A percentile compares a stretch with the other conserved stretches of the same genome.
Evolutionary conservation across 2,329 filamentous ascomycete species (phyloP).

Genomic region (Diaporthe eres): DNA sequence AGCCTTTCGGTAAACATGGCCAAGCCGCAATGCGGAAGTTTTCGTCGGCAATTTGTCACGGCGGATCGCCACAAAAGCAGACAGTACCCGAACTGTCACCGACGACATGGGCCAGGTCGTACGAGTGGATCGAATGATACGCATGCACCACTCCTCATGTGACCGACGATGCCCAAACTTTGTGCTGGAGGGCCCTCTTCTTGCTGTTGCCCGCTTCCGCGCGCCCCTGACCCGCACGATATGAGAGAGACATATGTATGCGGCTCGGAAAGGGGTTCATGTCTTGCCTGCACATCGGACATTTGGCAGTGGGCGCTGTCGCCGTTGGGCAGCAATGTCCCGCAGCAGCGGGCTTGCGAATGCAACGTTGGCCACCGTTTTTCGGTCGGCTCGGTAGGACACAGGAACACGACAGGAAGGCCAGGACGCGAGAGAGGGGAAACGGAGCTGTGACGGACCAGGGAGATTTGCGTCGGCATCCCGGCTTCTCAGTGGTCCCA

Average conservation of each 20-base stretch:
- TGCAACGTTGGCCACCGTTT: constrained; percentile 29
- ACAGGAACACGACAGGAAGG: not conserved
- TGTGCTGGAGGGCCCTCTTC: not conserved
- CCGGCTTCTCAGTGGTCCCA: not conserved
- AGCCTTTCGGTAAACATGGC: constrained; percentile 7
- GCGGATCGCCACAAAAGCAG: not conserved
- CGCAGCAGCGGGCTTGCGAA: constrained; percentile 10
- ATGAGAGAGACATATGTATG: not conserved
- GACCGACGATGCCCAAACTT: constrained; percentile 22
- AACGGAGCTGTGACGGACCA: constrained; percentile 16
- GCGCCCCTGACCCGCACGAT: constrained; percentile 7
- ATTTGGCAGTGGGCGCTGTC: constrained; percentile 4
- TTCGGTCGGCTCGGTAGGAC: constrained; percentile 11
- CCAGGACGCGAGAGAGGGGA: not conserved
- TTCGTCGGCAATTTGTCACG: constrained; percentile 1
- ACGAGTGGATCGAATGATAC: constrained; percentile 12
- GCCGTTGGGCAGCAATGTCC: constrained; percentile 26
- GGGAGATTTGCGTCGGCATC: not conserved
- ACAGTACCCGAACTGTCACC: not conserved
- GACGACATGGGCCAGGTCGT: not conserved
- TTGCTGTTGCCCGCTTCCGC: not conserved
- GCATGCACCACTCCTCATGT: constrained; percentile 22
- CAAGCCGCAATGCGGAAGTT: constrained; percentile 7
- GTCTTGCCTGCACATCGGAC: constrained; percentile 3
- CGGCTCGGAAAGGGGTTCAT: not conserved